Evolutionary conservation across 2,329 filamentous ascomycete genomes (phyloP).

Genomic region (Paecilomyces niveus): DNA sequence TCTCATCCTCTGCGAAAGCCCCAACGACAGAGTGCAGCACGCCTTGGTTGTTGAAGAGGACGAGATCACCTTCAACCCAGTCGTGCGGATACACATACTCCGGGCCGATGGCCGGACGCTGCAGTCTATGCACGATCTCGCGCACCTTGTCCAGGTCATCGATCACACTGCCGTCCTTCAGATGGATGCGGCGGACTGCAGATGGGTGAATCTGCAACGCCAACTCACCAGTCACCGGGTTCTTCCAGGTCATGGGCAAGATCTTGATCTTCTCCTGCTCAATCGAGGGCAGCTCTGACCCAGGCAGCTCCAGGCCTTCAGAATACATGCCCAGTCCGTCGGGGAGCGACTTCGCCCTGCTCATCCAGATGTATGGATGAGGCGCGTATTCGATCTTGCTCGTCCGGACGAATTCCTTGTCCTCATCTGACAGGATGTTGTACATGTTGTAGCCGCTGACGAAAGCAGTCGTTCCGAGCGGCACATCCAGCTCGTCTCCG

Average conservation of each 20-base stretch:
- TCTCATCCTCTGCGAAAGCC: constrained; percentile 65
- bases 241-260: constrained; percentile 71
- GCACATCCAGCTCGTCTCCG: constrained; percentile 58
- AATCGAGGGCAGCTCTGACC: constrained; percentile 56
- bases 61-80: constrained; percentile 69
- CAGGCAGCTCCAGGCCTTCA: constrained; percentile 56
- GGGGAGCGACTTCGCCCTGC: constrained; percentile 55
- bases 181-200: constrained; percentile 62
- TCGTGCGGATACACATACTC: constrained; percentile 64
- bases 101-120: constrained; percentile 66
- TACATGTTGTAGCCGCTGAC: constrained; percentile 66
- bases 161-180: constrained; percentile 59
- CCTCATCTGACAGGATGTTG: constrained; percentile 55
- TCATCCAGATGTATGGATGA: constrained; percentile 81
- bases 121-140: constrained; percentile 63
- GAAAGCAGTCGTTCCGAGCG: constrained; percentile 71
- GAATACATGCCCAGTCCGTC: constrained; percentile 66
- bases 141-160: constrained; percentile 61
- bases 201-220: constrained; percentile 69
- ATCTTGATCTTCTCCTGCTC: constrained; percentile 62
- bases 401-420: constrained; percentile 60
- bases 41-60: constrained; percentile 72
- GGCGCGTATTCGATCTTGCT: constrained; percentile 68
- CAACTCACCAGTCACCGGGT: constrained; percentile 61
- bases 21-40: constrained; percentile 69